These are phyloP conservation scores for Grosmannia serpens DNA, from an alignment of 2,329 filamentous ascomycete species.

Conservation along the genomic window DNA sequence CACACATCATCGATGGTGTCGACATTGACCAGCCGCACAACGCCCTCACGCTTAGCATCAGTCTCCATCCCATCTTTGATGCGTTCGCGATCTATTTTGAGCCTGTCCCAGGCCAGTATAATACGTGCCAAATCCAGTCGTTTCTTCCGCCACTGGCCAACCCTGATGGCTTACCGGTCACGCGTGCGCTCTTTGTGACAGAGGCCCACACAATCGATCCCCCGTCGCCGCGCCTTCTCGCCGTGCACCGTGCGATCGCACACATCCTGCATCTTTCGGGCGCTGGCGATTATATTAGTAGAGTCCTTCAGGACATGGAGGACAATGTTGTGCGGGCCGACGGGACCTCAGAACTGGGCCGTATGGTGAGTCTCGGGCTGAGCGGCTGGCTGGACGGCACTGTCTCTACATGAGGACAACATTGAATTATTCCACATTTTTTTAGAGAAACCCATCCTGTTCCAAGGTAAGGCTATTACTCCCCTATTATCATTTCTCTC, in stretches of 20 bases:
- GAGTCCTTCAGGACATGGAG: conserved; percentile 15
- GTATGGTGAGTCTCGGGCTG: conserved; percentile 4
- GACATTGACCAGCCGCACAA: no score
- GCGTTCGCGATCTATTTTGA: background rate
- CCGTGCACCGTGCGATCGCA: conserved; percentile 21
- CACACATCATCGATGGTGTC: background rate
- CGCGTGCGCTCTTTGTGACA: conserved; percentile 15
- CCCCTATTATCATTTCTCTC: no score
- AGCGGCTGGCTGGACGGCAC: background rate
- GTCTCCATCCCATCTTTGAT: background rate
- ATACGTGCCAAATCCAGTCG: background rate
- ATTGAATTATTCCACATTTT: no score
- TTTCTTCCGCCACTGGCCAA: background rate
- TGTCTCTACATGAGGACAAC: background rate
- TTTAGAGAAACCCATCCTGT: no score
- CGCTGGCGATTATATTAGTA: conserved; percentile 21
- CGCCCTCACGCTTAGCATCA: background rate
- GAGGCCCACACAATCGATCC: conserved; percentile 16
- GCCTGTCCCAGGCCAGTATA: background rate
- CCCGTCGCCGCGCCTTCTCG: conserved; percentile 21
- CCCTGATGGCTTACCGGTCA: conserved; percentile 16
- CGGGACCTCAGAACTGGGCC: conserved; percentile 5
- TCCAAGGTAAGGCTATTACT: no score
- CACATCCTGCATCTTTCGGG: conserved; percentile 21
- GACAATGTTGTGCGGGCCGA: background rate